These are phyloP conservation scores for Cyclotella baltica DNA, from an alignment of 108 stramenopile species.

Conservation along the genomic window DNA sequence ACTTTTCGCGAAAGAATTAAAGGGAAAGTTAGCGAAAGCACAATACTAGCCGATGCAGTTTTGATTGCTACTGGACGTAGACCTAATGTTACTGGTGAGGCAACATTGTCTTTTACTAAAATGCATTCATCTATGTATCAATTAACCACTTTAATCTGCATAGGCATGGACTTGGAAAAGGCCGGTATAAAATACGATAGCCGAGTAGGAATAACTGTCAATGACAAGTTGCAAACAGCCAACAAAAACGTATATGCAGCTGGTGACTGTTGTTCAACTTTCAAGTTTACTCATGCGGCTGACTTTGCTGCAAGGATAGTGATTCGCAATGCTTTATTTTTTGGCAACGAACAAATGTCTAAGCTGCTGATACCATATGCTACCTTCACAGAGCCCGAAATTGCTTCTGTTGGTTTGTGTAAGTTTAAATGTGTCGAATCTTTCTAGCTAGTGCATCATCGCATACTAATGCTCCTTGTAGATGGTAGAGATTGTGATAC, in stretches of 20 bases:
- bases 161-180: slow-evolving; percentile 74
- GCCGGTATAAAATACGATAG: slow-evolving; percentile 83
- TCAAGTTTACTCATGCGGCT: slow-evolving; percentile 92
- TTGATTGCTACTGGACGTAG: slow-evolving; percentile 86
- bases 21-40: slow-evolving; percentile 26
- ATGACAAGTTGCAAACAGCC: slow-evolving; percentile 83
- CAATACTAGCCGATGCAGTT: slow-evolving; percentile 66
- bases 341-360: slow-evolving; percentile 76
- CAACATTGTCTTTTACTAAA: background rate
- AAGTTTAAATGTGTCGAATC: background rate
- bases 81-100: slow-evolving; percentile 76
- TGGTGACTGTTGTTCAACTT: slow-evolving; percentile 81
- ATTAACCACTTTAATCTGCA: background rate
- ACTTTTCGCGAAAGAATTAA: slow-evolving; percentile 45
- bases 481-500: slow-evolving; percentile 73
- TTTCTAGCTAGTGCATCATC: background rate
- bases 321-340: slow-evolving; percentile 87
- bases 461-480: background rate
- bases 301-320: slow-evolving; percentile 88
- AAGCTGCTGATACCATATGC: slow-evolving; percentile 86
- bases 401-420: slow-evolving; percentile 87
- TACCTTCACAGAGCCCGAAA: slow-evolving; percentile 90
- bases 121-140: background rate
- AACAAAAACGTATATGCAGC: slow-evolving; percentile 76
- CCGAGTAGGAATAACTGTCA: slow-evolving; percentile 73